Base-by-base conservation (phyloP, 345 rosid species). In the Citrus reticulata region DNA sequence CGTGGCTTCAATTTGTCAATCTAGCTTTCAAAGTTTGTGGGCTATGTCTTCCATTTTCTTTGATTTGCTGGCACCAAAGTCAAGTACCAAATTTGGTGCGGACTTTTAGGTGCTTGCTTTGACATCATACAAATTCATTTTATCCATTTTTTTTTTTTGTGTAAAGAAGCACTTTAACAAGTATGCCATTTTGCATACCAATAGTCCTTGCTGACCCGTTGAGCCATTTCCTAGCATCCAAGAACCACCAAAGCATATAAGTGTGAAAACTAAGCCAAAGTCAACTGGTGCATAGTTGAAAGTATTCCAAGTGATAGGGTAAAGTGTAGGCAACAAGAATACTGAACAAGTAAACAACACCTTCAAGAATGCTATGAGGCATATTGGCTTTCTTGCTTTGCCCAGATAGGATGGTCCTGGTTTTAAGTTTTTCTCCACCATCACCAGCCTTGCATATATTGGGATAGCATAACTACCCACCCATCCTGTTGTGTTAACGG, bases 241-340 rank as follows among this genome's bases (percentile, higher is more conserved):
- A 34, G 7, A 78, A 40, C 92, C 91, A 85, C 92, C 94, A 91
- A n/a, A 89, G 82, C 90, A 86, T 66, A 86, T 79, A 70, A 84
- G 32, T n/a, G 85, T 81, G 78, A 89, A 73, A 30, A 81, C 86
- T 3, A 71, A 39, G 7, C 88, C 91, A 17, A 89, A 55, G 59
- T 89, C 92, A 39, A 86, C 86, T 0, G 94, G 92, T 13, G 94
- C 87, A 78, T 88, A 86, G 80, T 91, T 91, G 83, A 91, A 91
- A 25, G 83, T 86, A 17, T 82, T 77, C 90, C 87, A 88, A 22
- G 74, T 9, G 54, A 89, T 84, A 1, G 89, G 94, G 74, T 91
- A 89, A 22, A 37, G 60, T 25, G 91, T 88, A 7, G 90, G 91
- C 72, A 91, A 81, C 55, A 88, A 92, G 62, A 89, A 89, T 55